Conservation (phyloP, 2,329 filamentous ascomycete genomes). For the Fusarium sp. region DNA sequence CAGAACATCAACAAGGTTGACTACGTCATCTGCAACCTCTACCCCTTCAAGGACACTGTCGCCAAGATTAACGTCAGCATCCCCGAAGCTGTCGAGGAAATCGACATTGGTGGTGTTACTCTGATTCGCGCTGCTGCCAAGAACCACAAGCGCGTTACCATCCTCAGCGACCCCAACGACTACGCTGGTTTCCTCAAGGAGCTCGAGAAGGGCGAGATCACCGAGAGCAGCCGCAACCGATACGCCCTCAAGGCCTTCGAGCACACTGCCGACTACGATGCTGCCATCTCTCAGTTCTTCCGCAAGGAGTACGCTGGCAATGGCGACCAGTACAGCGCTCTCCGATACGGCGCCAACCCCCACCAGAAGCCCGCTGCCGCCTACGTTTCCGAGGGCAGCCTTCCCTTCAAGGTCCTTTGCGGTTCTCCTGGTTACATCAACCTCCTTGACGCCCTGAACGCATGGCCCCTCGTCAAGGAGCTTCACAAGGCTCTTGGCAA, state of each 20-base stretch:
- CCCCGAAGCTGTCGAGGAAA: slow-evolving; percentile 96
- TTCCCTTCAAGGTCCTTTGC: slow-evolving; percentile 95
- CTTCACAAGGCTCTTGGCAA: slow-evolving; percentile 87
- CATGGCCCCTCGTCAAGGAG: slow-evolving; percentile 97
- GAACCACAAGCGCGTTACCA: slow-evolving; percentile 96
- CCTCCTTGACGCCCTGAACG: slow-evolving; percentile 93
- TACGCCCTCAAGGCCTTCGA: slow-evolving; percentile 98
- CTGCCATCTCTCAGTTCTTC: slow-evolving; percentile 96
- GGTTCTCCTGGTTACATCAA: slow-evolving; percentile 98
- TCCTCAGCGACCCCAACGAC: slow-evolving; percentile 92
- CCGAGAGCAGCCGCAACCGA: slow-evolving; percentile 83
- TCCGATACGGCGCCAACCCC: slow-evolving; percentile 96
- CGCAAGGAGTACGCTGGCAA: slow-evolving; percentile 93
- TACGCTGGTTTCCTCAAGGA: slow-evolving; percentile 95
- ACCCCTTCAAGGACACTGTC: slow-evolving; percentile 98
- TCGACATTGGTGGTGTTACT: slow-evolving; percentile 97
- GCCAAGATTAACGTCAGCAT: slow-evolving; percentile 98
- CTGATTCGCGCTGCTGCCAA: slow-evolving; percentile 96
- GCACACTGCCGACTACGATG: slow-evolving; percentile 97
- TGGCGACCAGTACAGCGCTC: slow-evolving; percentile 82
- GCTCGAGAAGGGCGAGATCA: slow-evolving; percentile 87
- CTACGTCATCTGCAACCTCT: slow-evolving; percentile 97
- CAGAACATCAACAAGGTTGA: slow-evolving; percentile 96
- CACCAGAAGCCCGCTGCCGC: slow-evolving; percentile 97
- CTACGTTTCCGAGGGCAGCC: slow-evolving; percentile 75